These are phyloP conservation scores for Pseudogymnoascus sp. DNA, from an alignment of 2,329 filamentous ascomycete species.

Conservation along the genomic window DNA sequence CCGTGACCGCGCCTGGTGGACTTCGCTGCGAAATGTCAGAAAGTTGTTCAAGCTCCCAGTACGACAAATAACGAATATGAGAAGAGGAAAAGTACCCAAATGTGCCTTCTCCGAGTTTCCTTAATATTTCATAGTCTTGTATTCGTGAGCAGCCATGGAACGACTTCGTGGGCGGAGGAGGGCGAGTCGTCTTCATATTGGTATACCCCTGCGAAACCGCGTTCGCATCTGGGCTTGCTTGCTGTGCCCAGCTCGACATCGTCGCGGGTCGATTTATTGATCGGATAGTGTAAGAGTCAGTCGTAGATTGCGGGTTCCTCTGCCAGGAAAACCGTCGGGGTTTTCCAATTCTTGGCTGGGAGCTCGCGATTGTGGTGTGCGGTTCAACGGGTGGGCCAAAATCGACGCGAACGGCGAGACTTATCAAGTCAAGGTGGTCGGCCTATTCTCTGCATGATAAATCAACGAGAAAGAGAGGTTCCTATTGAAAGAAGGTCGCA, in stretches of 20 bases:
- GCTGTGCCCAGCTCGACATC: constrained; percentile 10
- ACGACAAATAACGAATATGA: neutral
- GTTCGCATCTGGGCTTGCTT: constrained; percentile 18
- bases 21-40: constrained; percentile 49
- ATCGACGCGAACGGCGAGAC: constrained; percentile 6
- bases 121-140: constrained; percentile 66
- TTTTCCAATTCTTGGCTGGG: neutral
- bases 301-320: neutral
- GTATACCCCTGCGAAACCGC: constrained; percentile 45
- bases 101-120: constrained; percentile 87
- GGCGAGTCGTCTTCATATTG: constrained; percentile 36
- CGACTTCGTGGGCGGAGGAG: constrained; percentile 46
- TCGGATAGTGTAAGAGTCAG: neutral
- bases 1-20: constrained; percentile 77
- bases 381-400: constrained; percentile 2
- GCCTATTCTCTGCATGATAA: constrained; percentile 6
- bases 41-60: neutral
- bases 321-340: neutral
- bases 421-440: constrained; percentile 9
- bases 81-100: constrained; percentile 58
- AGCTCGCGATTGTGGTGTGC: constrained; percentile 4
- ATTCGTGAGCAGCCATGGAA: constrained; percentile 84
- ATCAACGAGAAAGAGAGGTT: neutral
- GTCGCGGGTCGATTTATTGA: neutral
- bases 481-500: neutral